Evolutionary conservation across 352 stramenopile species (phyloP), one percentile per base, ranked within the genome.

Genomic region (Chrysophaeum taylorii): DNA sequence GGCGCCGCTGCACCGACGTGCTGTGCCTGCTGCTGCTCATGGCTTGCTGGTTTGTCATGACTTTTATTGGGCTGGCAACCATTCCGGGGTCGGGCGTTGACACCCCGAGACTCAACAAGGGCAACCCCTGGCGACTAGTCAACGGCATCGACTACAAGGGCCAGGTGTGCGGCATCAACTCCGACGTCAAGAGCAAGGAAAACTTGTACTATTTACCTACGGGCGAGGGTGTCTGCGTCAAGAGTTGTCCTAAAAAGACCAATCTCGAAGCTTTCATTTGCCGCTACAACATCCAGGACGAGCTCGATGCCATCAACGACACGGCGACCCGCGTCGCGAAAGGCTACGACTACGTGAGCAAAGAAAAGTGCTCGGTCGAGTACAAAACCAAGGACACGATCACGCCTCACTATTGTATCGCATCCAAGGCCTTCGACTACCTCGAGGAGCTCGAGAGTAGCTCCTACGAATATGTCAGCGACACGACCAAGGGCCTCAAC

Each of bases 141-240:
- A 85, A 89, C 70, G 83, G 83, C 23, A 76, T 90, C 31, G 86
- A 92, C 75, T 89, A 89, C 72, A 72, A 82, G 53, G 84, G 83
- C 12, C 85, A 87, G 62, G 73, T 92, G 29, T 92, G 86, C 72
- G 86, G 86, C 50, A 84, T 84, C 0, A 72, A 85, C 53, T 75
- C 75, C 48, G 79, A 53, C 18, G 68, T 41, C 71, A 70, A 73
- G 62, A 52, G 61, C 27, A 73, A 38, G 48, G 31, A 41, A 25
- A 78, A 79, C 16, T 75, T 89, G 25, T 84, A 84, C 72, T 88
- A 87, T 36, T 4, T 79, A 39, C 64, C 63, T 15, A 57, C 74
- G 62, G 71, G 63, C 45, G 75, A 76, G 36, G 85, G 82, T 14
- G 85, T 92, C 21, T 92, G 84, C 74, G 80, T 91, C 15, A 77